These are phyloP conservation scores for Phylloporus scabripes DNA, from an alignment of 768 basidiomycete species.

Conservation along the genomic window DNA sequence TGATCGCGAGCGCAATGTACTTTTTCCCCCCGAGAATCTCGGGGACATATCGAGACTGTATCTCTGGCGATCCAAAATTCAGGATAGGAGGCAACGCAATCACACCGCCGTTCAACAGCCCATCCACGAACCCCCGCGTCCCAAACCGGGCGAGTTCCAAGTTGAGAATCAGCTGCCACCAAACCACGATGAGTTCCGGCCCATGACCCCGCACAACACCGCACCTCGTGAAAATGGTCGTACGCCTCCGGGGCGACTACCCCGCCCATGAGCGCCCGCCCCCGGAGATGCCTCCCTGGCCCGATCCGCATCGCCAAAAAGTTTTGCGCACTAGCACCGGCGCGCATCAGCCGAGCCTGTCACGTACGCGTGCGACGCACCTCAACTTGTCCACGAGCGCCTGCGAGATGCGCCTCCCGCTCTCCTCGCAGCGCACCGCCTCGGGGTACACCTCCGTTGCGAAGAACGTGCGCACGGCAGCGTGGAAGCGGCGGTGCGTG, in stretches of 20 bases:
- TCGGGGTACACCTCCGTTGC: constrained; percentile 71
- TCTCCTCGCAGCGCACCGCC: constrained; percentile 74
- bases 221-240: constrained; percentile 90
- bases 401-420: constrained; percentile 80
- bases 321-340: constrained; percentile 51
- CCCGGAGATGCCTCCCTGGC: constrained; percentile 83
- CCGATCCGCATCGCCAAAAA: constrained; percentile 65
- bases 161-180: constrained; percentile 68
- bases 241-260: constrained; percentile 79
- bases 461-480: constrained; percentile 69
- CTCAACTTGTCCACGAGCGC: constrained; percentile 81
- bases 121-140: constrained; percentile 84
- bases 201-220: neutral
- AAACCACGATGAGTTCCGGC: neutral
- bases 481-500: constrained; percentile 70
- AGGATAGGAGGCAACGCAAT: constrained; percentile 88
- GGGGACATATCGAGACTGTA: constrained; percentile 65
- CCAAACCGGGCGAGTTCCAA: constrained; percentile 80
- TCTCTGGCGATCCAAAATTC: constrained; percentile 77
- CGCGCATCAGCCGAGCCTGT: neutral
- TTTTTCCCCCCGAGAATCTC: constrained; percentile 75
- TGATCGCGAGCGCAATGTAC: constrained; percentile 85
- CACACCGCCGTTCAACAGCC: constrained; percentile 72
- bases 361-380: constrained; percentile 34
- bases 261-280: constrained; percentile 73